phyloP scores from a whole-genome alignment of 208 protist genomes.

The Leishmania tarentolae region DNA sequence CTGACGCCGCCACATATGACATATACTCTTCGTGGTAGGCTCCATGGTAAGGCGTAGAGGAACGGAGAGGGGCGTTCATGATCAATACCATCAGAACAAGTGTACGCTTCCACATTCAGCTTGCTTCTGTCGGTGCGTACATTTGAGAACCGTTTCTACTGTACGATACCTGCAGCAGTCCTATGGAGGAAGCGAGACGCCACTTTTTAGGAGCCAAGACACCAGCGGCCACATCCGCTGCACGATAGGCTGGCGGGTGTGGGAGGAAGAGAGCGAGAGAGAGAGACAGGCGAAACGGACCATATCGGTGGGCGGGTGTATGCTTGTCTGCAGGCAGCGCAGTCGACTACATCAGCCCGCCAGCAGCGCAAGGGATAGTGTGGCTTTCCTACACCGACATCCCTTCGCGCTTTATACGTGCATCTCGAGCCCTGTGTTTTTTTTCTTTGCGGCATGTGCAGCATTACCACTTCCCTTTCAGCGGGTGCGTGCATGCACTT shows the following conservation, averaged over 20 bases:
- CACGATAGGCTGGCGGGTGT: neutral
- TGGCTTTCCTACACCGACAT: neutral
- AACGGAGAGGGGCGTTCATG: neutral
- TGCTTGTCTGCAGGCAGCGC: neutral
- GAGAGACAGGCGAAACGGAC: neutral
- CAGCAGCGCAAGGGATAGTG: neutral
- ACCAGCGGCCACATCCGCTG: neutral
- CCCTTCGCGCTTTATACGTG: neutral
- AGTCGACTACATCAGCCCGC: neutral
- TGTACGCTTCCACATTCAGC: neutral
- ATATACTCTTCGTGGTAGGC: neutral
- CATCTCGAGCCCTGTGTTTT: neutral
- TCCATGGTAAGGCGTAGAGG: neutral
- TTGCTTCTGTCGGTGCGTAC: neutral
- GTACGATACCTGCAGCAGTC: neutral
- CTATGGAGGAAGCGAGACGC: neutral
- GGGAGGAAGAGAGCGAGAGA: neutral
- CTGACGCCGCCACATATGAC: neutral
- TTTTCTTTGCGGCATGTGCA: neutral
- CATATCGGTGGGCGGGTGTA: neutral
- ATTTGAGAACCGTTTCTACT: neutral
- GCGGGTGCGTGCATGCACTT: neutral
- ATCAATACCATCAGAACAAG: neutral
- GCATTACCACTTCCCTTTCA: neutral
- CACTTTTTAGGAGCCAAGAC: neutral